Percentiles rank a stretch among this genome's conserved stretches.
These are phyloP conservation scores for Chlorella sp. DNA, from an alignment of 139 green algal species.

Conservation along the genomic window DNA sequence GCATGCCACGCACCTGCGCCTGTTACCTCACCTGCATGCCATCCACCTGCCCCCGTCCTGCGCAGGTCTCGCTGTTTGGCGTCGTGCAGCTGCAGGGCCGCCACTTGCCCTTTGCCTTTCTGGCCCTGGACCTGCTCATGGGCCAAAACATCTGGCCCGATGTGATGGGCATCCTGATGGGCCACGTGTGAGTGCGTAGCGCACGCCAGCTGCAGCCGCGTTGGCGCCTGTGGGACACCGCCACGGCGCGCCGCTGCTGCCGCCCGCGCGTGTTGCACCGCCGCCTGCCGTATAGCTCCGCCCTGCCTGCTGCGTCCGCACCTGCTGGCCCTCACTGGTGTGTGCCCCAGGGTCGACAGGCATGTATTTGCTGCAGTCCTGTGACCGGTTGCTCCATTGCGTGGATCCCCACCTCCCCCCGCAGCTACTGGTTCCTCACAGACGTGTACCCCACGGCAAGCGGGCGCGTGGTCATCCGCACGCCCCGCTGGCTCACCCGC, in stretches of 20 bases:
- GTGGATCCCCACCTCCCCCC: too few species aligned
- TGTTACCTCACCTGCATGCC: background rate
- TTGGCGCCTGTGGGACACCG: too few species aligned
- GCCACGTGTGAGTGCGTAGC: conserved; percentile 52
- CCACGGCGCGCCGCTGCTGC: too few species aligned
- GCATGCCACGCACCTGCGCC: too few species aligned
- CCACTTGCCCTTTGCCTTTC: conserved; percentile 71
- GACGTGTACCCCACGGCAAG: conserved; percentile 52
- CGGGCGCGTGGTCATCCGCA: conserved; percentile 39
- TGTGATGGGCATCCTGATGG: conserved; percentile 62
- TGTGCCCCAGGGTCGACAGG: too few species aligned
- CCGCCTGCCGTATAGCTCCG: background rate
- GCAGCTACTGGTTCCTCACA: conserved; percentile 17
- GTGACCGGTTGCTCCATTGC: too few species aligned
- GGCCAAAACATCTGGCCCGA: conserved; percentile 47
- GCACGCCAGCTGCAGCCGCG: too few species aligned
- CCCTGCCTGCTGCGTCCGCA: background rate
- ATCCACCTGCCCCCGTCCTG: background rate
- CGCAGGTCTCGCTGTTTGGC: conserved; percentile 58
- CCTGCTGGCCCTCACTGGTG: background rate
- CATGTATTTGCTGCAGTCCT: background rate
- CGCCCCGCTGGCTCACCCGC: conserved; percentile 45
- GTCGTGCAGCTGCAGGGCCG: conserved; percentile 47
- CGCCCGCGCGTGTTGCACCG: too few species aligned
- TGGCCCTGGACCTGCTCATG: conserved; percentile 57